phyloP scores from a whole-genome alignment of 371 early-diverging fungal species.

The Polyrhizophydium stewartii region DNA sequence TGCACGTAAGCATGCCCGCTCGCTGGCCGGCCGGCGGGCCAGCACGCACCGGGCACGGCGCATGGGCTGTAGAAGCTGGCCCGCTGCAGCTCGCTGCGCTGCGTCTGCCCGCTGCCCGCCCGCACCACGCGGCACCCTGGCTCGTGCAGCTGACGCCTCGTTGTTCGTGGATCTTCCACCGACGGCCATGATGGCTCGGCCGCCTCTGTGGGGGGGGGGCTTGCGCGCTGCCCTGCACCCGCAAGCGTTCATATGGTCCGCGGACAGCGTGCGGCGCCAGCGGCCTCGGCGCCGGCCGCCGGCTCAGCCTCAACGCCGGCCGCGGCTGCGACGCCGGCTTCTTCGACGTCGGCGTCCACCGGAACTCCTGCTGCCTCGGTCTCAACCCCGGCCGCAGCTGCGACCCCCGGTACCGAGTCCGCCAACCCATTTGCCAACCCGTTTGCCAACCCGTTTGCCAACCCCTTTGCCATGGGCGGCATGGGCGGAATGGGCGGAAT shows the following conservation, averaged over 20 bases:
- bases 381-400: constrained; percentile 19
- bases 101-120: neutral
- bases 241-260: neutral
- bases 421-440: constrained; percentile 15
- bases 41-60: no score
- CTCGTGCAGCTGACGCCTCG: no score
- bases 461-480: constrained; percentile 48
- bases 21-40: neutral
- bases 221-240: no score
- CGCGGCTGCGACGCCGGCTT: constrained; percentile 21
- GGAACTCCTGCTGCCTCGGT: constrained; percentile 22
- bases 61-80: no score
- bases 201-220: no score
- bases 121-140: neutral
- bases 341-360: constrained; percentile 27
- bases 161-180: no score
- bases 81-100: no score
- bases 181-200: no score
- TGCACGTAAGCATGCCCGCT: constrained; percentile 27
- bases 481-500: constrained; percentile 48
- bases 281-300: constrained; percentile 5
- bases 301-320: constrained; percentile 18
- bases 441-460: constrained; percentile 34
- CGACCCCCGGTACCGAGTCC: constrained; percentile 24
- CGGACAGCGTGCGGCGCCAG: neutral